phyloP scores from a whole-genome alignment of 1,284 basidiomycete genomes.

The Boletus smithii region DNA sequence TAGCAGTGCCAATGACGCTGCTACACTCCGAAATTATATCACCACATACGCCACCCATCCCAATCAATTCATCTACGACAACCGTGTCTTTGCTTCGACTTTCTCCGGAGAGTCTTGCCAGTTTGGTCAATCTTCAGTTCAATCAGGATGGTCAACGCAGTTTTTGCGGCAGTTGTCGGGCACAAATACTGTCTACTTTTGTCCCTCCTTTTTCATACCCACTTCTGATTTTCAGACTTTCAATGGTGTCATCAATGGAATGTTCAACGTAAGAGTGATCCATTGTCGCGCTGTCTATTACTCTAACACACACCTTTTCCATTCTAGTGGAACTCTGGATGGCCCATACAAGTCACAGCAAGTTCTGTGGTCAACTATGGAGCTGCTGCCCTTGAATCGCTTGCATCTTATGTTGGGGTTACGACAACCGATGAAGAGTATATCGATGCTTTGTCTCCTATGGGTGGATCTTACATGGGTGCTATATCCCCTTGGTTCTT shows the following conservation, averaged over 20 bases:
- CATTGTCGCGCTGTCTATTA: not conserved
- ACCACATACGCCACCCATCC: constrained; percentile 55
- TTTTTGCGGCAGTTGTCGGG: constrained; percentile 50
- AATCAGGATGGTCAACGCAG: constrained; percentile 56
- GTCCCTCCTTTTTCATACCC: constrained; percentile 65
- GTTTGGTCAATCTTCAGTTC: constrained; percentile 57
- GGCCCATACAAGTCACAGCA: constrained; percentile 56
- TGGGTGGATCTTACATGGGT: constrained; percentile 34
- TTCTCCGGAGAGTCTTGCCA: constrained; percentile 76
- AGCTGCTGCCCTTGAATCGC: constrained; percentile 30
- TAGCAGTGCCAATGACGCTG: constrained; percentile 48
- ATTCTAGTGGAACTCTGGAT: constrained; percentile 61
- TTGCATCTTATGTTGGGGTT: constrained; percentile 44
- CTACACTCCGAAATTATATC: constrained; percentile 57
- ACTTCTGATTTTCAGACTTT: constrained; percentile 50
- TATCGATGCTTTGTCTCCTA: constrained; percentile 37
- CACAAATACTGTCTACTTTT: constrained; percentile 53
- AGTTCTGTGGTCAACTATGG: constrained; percentile 35
- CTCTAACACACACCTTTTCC: not conserved
- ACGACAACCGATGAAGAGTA: constrained; percentile 49
- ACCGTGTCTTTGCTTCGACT: constrained; percentile 67
- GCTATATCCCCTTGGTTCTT: constrained; percentile 75
- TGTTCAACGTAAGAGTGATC: constrained; percentile 49
- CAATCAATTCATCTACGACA: constrained; percentile 60
- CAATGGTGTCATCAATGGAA: constrained; percentile 52